phyloP scores from a whole-genome alignment of 306 rosid genomes.

The Albizia julibrissin region DNA sequence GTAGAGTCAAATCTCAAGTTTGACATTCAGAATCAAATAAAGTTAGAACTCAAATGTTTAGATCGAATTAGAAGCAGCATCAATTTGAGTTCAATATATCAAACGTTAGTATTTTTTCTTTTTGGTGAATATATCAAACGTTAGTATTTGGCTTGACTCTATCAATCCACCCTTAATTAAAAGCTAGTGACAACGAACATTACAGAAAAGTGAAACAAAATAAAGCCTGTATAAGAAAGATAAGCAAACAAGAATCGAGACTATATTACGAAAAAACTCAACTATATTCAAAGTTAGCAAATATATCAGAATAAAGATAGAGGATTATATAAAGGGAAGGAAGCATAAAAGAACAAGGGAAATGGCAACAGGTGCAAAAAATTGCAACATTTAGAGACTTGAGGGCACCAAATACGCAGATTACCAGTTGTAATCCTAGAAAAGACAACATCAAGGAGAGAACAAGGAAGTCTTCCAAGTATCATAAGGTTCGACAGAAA shows the following conservation, averaged over 20 bases:
- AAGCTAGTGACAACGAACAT: neutral
- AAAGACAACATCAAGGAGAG: constrained; percentile 92
- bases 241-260: neutral
- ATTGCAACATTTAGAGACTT: constrained; percentile 36
- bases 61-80: neutral
- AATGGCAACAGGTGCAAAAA: no score
- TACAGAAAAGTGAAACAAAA: neutral
- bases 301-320: no score
- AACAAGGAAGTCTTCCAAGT: constrained; percentile 88
- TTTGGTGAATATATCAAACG: no score
- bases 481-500: constrained; percentile 84
- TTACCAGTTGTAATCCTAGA: constrained; percentile 84
- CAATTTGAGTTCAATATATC: neutral
- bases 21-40: neutral
- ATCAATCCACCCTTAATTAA: neutral
- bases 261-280: neutral
- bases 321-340: no score
- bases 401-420: constrained; percentile 83
- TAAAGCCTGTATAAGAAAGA: neutral
- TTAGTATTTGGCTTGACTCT: neutral
- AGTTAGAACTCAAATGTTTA: neutral
- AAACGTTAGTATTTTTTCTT: neutral
- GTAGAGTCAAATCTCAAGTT: neutral
- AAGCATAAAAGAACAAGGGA: no score
- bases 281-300: neutral